Conservation (phyloP, 2,329 filamentous ascomycete genomes). For the Arthrobotrys sinensis region DNA sequence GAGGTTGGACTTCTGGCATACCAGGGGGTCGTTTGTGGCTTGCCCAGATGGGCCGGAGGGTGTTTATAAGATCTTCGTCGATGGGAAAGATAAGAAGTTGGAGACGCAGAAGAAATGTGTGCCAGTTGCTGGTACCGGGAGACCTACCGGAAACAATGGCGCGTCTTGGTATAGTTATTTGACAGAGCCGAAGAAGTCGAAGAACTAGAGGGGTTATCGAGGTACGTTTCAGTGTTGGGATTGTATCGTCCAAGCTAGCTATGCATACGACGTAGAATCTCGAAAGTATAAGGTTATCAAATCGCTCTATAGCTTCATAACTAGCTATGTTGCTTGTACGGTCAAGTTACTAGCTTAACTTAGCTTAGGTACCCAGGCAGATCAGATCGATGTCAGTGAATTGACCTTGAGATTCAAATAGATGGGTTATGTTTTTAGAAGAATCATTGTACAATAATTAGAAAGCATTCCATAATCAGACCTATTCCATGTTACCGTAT, state of each 20-base stretch:
- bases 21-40: constrained; percentile 1
- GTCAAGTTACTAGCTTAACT: no score
- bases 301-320: no score
- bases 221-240: neutral
- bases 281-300: no score
- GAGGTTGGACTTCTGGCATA: constrained; percentile 9
- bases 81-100: constrained; percentile 16
- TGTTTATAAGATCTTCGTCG: constrained; percentile 15
- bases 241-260: no score
- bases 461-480: neutral
- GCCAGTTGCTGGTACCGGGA: constrained; percentile 1
- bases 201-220: neutral
- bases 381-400: no score
- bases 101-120: constrained; percentile 23
- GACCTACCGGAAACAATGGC: neutral
- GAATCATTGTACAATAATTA: neutral
- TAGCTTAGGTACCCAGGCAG: no score
- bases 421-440: no score
- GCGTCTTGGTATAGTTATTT: constrained; percentile 15
- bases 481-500: neutral
- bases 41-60: neutral
- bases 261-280: no score
- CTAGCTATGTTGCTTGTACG: no score
- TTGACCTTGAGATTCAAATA: no score
- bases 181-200: neutral